Evolutionary conservation across 768 basidiomycete genomes (phyloP).

Genomic region (Mycena latifolia): DNA sequence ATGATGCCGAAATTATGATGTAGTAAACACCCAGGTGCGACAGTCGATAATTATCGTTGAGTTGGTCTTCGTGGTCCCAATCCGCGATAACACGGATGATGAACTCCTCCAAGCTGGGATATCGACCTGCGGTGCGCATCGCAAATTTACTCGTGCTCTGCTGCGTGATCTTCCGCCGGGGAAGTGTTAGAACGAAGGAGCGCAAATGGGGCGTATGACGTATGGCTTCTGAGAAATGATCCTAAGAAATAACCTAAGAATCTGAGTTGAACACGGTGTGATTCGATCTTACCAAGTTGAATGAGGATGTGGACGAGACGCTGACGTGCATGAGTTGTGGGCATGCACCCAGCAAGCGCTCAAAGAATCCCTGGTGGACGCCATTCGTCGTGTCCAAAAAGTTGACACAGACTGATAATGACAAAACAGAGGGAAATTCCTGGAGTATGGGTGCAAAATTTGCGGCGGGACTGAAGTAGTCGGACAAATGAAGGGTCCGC

Average conservation of each 20-base stretch:
- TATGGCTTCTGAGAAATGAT: constrained; percentile 32
- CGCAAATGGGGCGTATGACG: constrained; percentile 26
- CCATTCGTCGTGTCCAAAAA: constrained; percentile 28
- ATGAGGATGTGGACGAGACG: constrained; percentile 32
- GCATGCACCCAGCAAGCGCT: constrained; percentile 29
- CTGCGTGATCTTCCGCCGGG: constrained; percentile 20
- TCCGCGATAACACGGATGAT: constrained; percentile 31
- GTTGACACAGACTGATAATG: constrained; percentile 35
- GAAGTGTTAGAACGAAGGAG: constrained; percentile 32
- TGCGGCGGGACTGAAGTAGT: constrained; percentile 38
- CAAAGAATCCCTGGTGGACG: constrained; percentile 26
- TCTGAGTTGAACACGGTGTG: not conserved
- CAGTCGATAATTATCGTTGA: constrained; percentile 29
- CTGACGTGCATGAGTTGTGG: constrained; percentile 29
- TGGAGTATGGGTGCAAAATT: constrained; percentile 30
- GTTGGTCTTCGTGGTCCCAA: constrained; percentile 38
- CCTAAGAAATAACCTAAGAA: constrained; percentile 10
- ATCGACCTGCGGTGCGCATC: constrained; percentile 28
- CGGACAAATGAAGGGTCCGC: constrained; percentile 23
- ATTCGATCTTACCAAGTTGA: constrained; percentile 27
- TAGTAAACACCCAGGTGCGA: constrained; percentile 10
- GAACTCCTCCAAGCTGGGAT: constrained; percentile 33
- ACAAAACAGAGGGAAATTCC: constrained; percentile 16
- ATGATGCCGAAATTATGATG: not conserved
- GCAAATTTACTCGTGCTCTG: constrained; percentile 26